Evolutionary conservation across 306 rosid genomes (phyloP).

Genomic region (Sphenostylis stenocarpa): DNA sequence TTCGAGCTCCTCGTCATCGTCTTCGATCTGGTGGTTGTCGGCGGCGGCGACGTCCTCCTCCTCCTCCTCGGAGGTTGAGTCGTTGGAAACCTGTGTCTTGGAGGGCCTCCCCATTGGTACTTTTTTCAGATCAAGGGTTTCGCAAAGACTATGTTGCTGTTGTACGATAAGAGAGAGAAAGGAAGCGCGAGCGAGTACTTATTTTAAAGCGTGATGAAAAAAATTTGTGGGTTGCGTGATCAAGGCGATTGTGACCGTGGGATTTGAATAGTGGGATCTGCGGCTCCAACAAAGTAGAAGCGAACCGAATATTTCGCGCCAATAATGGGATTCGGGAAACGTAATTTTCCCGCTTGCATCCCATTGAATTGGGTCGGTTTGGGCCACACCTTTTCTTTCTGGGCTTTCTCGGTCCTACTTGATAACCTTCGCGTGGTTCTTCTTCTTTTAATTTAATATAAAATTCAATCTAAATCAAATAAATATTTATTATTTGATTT

Average conservation of each 20-base stretch:
- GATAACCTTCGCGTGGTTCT: too few species aligned
- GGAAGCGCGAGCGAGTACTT: conserved; percentile 21
- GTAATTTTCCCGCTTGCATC: conserved; percentile 51
- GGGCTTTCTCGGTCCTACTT: background rate
- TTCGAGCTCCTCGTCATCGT: conserved; percentile 87
- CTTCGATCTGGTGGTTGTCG: conserved; percentile 66
- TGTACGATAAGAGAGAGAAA: background rate
- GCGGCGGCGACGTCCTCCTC: conserved; percentile 52
- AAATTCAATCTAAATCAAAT: too few species aligned
- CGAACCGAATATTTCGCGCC: conserved; percentile 69
- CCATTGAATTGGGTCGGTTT: background rate
- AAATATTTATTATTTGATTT: too few species aligned
- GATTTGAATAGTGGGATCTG: conserved; percentile 41
- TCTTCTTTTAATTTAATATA: background rate
- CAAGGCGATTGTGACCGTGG: conserved; percentile 36
- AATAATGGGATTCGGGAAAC: conserved; percentile 22
- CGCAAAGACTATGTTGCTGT: background rate
- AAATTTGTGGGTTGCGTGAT: background rate
- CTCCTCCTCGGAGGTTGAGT: conserved; percentile 45
- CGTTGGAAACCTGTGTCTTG: conserved; percentile 52
- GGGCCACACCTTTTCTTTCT: background rate
- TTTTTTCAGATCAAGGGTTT: conserved; percentile 64
- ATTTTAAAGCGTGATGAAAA: conserved; percentile 20
- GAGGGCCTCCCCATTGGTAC: conserved; percentile 64
- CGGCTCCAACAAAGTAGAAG: conserved; percentile 37